A percentile compares a stretch with the other conserved stretches of the same genome.
These are phyloP conservation scores for Fusarium transvaalense DNA, from an alignment of 2,329 filamentous ascomycete species.

Conservation along the genomic window DNA sequence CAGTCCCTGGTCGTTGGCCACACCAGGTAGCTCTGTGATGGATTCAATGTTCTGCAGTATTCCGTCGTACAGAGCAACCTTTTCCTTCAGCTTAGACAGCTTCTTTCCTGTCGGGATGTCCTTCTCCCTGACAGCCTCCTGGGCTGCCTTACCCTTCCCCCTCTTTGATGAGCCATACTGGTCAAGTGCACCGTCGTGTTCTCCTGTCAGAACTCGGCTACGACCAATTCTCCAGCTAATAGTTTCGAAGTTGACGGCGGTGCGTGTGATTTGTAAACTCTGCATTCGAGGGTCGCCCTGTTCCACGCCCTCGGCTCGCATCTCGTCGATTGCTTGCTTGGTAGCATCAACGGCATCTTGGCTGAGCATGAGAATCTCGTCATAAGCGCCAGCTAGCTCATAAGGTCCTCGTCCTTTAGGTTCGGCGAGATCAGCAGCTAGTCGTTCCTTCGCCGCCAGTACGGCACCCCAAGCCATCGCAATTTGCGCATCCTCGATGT, in stretches of 20 bases:
- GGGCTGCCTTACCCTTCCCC: constrained; percentile 57
- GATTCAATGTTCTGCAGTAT: constrained; percentile 92
- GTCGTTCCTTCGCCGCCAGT: constrained; percentile 62
- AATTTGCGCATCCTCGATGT: constrained; percentile 93
- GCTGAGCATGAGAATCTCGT: constrained; percentile 88
- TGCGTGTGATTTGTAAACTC: constrained; percentile 89
- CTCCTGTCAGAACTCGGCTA: constrained; percentile 89
- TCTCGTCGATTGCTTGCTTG: constrained; percentile 91
- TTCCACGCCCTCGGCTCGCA: constrained; percentile 83
- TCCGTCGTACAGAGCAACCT: constrained; percentile 89
- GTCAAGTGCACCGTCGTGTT: constrained; percentile 77
- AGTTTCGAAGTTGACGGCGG: constrained; percentile 93
- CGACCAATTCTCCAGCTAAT: constrained; percentile 95
- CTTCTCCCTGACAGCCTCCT: constrained; percentile 62
- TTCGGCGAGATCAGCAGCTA: constrained; percentile 63
- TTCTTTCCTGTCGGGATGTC: constrained; percentile 80
- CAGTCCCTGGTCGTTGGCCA: constrained; percentile 84
- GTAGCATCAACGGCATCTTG: constrained; percentile 96
- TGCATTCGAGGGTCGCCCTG: constrained; percentile 91
- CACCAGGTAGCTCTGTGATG: constrained; percentile 88
- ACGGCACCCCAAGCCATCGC: constrained; percentile 84
- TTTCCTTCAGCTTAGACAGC: constrained; percentile 84
- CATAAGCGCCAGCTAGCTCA: constrained; percentile 87
- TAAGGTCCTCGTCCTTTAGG: constrained; percentile 61
- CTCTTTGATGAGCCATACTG: constrained; percentile 64